Evolutionary conservation across 371 early-diverging fungal species (phyloP).

Genomic region (Rhizopus microsporus): DNA sequence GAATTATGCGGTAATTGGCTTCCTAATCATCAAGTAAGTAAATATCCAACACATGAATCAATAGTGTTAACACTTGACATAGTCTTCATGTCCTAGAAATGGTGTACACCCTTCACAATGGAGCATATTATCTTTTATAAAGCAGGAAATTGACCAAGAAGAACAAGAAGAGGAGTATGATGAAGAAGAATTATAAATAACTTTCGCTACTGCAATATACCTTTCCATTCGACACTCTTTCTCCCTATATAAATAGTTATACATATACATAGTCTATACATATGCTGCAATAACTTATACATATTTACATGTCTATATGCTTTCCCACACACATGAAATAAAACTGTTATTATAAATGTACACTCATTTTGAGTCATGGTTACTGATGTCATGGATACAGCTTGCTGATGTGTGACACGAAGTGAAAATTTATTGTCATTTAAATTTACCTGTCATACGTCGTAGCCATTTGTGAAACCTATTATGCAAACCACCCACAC

Average conservation of each 20-base stretch:
- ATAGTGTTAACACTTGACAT: neutral
- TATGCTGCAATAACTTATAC: neutral
- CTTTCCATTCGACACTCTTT: neutral
- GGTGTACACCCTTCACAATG: conserved; percentile 36
- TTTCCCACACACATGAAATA: neutral
- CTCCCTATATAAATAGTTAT: neutral
- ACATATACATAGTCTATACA: too few species aligned
- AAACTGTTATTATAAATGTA: neutral
- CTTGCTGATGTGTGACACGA: neutral
- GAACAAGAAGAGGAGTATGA: neutral
- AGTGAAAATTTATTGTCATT: neutral
- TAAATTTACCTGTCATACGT: neutral
- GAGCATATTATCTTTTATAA: conserved; percentile 2
- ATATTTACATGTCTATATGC: neutral
- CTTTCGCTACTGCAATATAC: neutral
- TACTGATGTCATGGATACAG: neutral
- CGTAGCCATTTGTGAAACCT: neutral
- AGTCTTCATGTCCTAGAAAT: conserved; percentile 28
- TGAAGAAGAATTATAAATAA: neutral
- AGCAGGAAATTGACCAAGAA: neutral
- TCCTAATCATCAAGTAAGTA: conserved; percentile 30
- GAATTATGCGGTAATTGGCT: conserved; percentile 42
- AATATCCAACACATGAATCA: neutral
- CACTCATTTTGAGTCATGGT: neutral
- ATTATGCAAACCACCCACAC: neutral